Conservation (phyloP, 73 alveolate species). For the Paraurostyla sp. region DNA sequence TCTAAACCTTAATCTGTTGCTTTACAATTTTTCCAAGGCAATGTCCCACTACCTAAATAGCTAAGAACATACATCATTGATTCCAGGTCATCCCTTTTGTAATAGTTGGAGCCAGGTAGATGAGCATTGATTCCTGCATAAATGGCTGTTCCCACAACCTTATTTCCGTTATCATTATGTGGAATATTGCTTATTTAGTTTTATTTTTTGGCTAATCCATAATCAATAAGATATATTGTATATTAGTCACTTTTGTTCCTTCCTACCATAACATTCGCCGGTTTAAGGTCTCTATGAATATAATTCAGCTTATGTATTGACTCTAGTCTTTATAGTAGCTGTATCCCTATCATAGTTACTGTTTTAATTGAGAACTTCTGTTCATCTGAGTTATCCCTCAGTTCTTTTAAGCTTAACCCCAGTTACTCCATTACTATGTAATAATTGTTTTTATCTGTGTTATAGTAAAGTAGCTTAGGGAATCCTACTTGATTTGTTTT, state of each 20-base stretch:
- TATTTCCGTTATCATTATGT: conserved; percentile 20
- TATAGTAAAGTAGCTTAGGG: conserved; percentile 46
- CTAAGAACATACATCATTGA: conserved; percentile 60
- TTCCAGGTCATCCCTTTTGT: conserved; percentile 62
- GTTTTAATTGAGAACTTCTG: conserved; percentile 16
- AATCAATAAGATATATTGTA: conserved; percentile 62
- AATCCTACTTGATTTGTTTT: conserved; percentile 34
- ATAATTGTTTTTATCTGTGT: neutral
- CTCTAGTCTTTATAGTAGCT: conserved; percentile 40
- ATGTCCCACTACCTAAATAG: conserved; percentile 43
- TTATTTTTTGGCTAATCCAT: conserved; percentile 66
- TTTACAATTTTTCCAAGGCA: conserved; percentile 65
- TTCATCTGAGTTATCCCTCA: conserved; percentile 22
- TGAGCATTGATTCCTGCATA: conserved; percentile 78
- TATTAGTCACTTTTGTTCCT: conserved; percentile 1
- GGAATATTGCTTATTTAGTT: neutral
- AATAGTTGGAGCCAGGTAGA: conserved; percentile 34
- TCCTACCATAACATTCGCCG: conserved; percentile 73
- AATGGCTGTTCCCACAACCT: conserved; percentile 72
- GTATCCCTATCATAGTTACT: conserved; percentile 43
- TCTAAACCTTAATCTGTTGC: conserved; percentile 46
- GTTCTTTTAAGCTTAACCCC: conserved; percentile 29
- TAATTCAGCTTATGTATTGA: conserved; percentile 62
- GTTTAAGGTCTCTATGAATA: conserved; percentile 76
- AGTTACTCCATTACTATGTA: conserved; percentile 58